Conservation (phyloP, 306 rosid species). For the Bauhinia variegata region DNA sequence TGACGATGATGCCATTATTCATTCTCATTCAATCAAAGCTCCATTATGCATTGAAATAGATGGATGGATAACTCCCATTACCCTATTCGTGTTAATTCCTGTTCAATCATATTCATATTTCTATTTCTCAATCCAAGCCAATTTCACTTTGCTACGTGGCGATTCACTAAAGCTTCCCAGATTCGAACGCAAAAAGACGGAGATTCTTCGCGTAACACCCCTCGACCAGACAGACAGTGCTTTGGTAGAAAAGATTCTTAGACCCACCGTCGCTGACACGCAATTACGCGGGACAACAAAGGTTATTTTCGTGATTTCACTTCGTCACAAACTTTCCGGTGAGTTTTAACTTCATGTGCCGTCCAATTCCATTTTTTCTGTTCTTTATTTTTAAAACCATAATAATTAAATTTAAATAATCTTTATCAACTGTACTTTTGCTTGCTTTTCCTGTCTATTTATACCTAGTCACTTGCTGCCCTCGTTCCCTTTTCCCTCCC, state of each 20-base stretch:
- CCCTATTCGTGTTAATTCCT: no score
- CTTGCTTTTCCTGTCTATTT: conserved; percentile 33
- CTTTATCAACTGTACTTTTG: not conserved
- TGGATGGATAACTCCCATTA: not conserved
- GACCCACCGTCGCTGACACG: not conserved
- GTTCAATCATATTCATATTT: not conserved
- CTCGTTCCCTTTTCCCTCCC: conserved; percentile 42
- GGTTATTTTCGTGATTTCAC: conserved; percentile 42
- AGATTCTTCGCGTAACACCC: not conserved
- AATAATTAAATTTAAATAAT: no score
- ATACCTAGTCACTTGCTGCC: conserved; percentile 34
- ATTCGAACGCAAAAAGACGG: not conserved
- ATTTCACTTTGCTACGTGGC: not conserved
- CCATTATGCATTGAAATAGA: conserved; percentile 1
- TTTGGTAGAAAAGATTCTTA: no score
- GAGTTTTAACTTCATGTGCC: conserved; percentile 60
- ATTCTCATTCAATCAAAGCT: not conserved
- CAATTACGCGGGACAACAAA: conserved; percentile 11
- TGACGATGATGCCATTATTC: no score
- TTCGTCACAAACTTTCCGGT: conserved; percentile 23
- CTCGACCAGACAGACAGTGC: no score
- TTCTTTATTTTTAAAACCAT: not conserved
- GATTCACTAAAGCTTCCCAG: not conserved
- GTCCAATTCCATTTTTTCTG: conserved; percentile 43
- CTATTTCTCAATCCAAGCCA: not conserved